A percentile compares a stretch with the other conserved stretches of the same genome.
These are phyloP conservation scores for Ogataea paraovalis DNA, from an alignment of 805 yeast genomes.

Conservation along the genomic window DNA sequence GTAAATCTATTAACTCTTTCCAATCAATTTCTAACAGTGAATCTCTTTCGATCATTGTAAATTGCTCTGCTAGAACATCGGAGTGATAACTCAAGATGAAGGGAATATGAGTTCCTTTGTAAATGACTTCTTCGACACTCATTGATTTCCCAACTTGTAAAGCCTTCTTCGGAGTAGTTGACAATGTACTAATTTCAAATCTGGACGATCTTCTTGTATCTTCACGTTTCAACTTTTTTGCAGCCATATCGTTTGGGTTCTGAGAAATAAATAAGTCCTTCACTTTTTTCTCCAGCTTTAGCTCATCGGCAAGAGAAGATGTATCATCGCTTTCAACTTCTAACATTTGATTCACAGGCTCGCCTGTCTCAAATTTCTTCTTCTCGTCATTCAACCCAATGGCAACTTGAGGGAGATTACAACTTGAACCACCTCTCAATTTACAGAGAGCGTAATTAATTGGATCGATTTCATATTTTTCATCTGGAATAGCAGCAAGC, in stretches of 20 bases:
- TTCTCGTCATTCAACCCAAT: conserved; percentile 29
- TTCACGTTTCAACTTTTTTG: not conserved
- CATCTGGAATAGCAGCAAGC: conserved; percentile 83
- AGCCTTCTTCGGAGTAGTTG: conserved; percentile 26
- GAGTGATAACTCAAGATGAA: conserved; percentile 75
- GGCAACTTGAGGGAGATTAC: conserved; percentile 5
- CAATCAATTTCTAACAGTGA: conserved; percentile 83
- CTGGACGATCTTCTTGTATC: conserved; percentile 13
- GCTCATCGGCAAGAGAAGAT: conserved; percentile 24
- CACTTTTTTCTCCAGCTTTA: conserved; percentile 29
- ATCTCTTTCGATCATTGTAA: conserved; percentile 85
- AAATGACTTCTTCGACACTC: conserved; percentile 39
- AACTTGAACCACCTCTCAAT: conserved; percentile 58
- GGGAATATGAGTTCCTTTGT: conserved; percentile 63
- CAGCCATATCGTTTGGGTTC: conserved; percentile 16
- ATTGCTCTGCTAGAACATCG: conserved; percentile 64
- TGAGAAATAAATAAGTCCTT: conserved; percentile 30
- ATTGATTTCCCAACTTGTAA: conserved; percentile 10
- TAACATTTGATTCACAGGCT: not conserved
- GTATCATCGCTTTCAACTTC: conserved; percentile 4
- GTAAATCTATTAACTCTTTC: conserved; percentile 77
- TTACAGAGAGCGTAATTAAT: conserved; percentile 69
- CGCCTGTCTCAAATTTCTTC: not conserved
- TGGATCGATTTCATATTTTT: conserved; percentile 64
- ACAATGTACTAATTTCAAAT: conserved; percentile 28